Evolutionary conservation across 202 grass and related monocot species (phyloP), one percentile per base, ranked within the genome.

Genomic region (Setaria italica): DNA sequence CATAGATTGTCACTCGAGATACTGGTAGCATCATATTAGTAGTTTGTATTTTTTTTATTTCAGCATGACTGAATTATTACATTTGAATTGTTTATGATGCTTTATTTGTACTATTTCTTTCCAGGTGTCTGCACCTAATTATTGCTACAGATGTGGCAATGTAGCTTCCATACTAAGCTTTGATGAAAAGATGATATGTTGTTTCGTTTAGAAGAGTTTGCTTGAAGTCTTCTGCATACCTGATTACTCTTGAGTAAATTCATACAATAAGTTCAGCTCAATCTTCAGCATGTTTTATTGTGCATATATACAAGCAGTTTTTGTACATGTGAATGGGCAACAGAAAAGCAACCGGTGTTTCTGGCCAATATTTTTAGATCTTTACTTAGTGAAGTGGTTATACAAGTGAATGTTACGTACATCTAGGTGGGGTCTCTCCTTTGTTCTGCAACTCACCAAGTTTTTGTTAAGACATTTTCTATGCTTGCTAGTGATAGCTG

Each of bases 91-190:
- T 33, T 81, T 16, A 50, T 21, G 53, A 66, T 77, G n/a, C 62
- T 53, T 82, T 41, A 25, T 71, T 73, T 63, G 2, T 45, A 46
- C 45, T 67, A 87, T 72, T 54, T 84, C 53, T 57, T 15, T 17
- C 72, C 93, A 99, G 96, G 93, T 99, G 63, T 99, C 96, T 67
- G 95, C 95, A 2, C 95, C 95, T 77, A 98, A 98, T 95, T 98
- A 98, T 85, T 98, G 95, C 67, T 98, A 98, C 86, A 94, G 96
- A 84, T 98, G 96, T 82, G 96, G 96, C 70, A 98, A 95, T 88
- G 96, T 98, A 25, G 96, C 96, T 82, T 99, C 96, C 53, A 99
- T 99, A 82, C 81, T 99, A 70, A 99, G 93, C 93, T 99, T 99
- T 80, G 92, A 90, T 54, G 96, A 99, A 45, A 94, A 90, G 68